phyloP scores from a whole-genome alignment of 108 stramenopile genomes.

The Epipyxis sp. region DNA sequence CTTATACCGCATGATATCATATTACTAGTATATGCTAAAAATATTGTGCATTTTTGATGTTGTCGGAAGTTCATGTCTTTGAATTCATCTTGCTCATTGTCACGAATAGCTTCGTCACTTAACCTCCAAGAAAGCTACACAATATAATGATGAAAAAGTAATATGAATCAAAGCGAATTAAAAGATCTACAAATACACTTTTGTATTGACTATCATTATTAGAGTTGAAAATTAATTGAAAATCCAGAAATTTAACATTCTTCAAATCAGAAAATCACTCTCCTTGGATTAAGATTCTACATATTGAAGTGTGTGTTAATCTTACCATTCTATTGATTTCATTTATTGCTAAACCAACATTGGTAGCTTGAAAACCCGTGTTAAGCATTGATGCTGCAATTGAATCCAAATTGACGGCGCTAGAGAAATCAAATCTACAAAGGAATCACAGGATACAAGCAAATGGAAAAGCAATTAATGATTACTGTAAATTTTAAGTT shows the following conservation, averaged over 20 bases:
- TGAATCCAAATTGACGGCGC: slow-evolving; percentile 54
- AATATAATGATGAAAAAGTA: neutral
- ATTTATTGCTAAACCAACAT: slow-evolving; percentile 83
- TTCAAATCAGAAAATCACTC: too few species aligned
- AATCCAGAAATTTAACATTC: too few species aligned
- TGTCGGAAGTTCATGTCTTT: slow-evolving; percentile 56
- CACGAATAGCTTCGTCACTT: slow-evolving; percentile 67
- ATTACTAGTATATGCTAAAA: slow-evolving; percentile 93
- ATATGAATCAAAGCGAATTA: too few species aligned
- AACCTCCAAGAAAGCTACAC: slow-evolving; percentile 74
- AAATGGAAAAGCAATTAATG: too few species aligned
- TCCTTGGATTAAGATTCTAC: too few species aligned
- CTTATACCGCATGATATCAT: slow-evolving; percentile 94
- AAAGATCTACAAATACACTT: too few species aligned
- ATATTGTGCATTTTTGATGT: slow-evolving; percentile 77
- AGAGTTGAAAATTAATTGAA: too few species aligned
- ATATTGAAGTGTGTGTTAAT: neutral
- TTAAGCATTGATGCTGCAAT: slow-evolving; percentile 74
- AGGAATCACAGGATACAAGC: too few species aligned
- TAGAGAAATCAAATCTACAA: slow-evolving; percentile 82
- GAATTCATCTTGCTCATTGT: slow-evolving; percentile 72
- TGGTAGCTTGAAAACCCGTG: slow-evolving; percentile 83
- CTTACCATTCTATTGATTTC: slow-evolving; percentile 81
- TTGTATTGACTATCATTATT: too few species aligned
- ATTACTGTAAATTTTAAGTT: too few species aligned